phyloP scores from a whole-genome alignment of 192 early-diverging fungal genomes.

The Coemansia sp. region DNA sequence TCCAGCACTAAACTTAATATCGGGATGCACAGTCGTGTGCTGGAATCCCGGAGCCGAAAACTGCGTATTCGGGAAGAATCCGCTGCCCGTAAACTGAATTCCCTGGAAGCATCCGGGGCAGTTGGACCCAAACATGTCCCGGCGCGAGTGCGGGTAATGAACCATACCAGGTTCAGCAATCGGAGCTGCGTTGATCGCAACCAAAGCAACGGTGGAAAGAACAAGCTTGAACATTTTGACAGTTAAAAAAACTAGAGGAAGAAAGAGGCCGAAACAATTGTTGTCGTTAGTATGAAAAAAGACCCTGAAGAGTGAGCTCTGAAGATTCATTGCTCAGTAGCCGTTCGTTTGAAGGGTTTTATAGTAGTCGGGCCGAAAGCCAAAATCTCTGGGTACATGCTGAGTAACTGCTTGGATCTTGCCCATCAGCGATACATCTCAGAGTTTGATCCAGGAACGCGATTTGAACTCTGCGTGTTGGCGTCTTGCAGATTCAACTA shows the following conservation, averaged over 20 bases:
- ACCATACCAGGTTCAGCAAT: background rate
- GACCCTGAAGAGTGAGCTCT: constrained; percentile 33
- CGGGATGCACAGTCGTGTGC: constrained; percentile 18
- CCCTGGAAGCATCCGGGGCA: constrained; percentile 13
- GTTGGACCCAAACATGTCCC: constrained; percentile 14
- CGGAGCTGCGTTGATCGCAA: constrained; percentile 7
- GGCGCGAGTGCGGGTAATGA: constrained; percentile 6
- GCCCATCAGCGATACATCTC: constrained; percentile 6
- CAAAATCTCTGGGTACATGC: background rate
- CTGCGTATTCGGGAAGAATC: constrained; percentile 19
- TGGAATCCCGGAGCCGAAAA: constrained; percentile 19
- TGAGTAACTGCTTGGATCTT: background rate
- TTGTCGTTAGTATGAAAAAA: constrained; percentile 21
- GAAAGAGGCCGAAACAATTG: constrained; percentile 4
- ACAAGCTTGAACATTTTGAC: constrained; percentile 31
- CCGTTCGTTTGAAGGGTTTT: constrained; percentile 5
- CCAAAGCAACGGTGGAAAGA: constrained; percentile 17
- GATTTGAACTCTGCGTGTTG: background rate
- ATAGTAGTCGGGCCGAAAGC: background rate
- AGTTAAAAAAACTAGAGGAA: background rate
- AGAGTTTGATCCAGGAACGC: constrained; percentile 7
- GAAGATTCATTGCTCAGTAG: constrained; percentile 10
- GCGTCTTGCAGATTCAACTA: background rate
- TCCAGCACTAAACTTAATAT: constrained; percentile 18
- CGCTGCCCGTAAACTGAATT: constrained; percentile 11